These are phyloP conservation scores for Trichophyton equinum DNA, from an alignment of 2,329 filamentous ascomycete species.

Conservation along the genomic window DNA sequence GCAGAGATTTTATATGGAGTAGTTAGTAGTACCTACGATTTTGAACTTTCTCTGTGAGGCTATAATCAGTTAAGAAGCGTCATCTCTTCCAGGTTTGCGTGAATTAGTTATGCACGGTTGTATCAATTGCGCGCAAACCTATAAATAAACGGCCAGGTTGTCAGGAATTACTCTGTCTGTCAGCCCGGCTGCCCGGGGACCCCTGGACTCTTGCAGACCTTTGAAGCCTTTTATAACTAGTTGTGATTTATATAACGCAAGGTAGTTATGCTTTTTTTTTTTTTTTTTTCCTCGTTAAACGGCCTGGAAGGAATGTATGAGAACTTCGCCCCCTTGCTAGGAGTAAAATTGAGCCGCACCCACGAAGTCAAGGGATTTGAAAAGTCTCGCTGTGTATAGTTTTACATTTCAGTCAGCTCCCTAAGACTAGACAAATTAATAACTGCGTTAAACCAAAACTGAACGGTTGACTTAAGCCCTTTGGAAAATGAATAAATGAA, in stretches of 20 bases:
- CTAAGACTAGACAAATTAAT: no score
- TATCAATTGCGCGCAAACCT: neutral
- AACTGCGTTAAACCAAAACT: neutral
- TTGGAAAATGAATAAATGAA: no score
- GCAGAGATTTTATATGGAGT: neutral
- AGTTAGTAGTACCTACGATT: neutral
- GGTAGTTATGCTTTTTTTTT: neutral
- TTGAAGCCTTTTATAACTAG: neutral
- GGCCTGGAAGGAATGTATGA: neutral
- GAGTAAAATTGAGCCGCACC: neutral
- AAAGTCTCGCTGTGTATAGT: no score
- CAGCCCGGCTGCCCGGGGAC: neutral
- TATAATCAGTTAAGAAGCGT: neutral
- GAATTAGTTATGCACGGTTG: neutral
- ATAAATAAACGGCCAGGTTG: neutral
- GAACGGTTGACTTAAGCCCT: neutral
- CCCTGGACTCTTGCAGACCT: neutral
- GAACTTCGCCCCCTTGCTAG: neutral
- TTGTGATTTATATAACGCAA: neutral
- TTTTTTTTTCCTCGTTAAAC: no score
- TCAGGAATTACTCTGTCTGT: neutral
- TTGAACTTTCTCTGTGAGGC: neutral
- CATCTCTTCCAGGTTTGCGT: neutral
- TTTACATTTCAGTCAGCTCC: no score
- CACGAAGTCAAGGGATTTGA: neutral